Percentiles rank a stretch among this genome's conserved stretches.
Conservation (phyloP, 257 asterid genomes). For the Lycium barbarum region DNA sequence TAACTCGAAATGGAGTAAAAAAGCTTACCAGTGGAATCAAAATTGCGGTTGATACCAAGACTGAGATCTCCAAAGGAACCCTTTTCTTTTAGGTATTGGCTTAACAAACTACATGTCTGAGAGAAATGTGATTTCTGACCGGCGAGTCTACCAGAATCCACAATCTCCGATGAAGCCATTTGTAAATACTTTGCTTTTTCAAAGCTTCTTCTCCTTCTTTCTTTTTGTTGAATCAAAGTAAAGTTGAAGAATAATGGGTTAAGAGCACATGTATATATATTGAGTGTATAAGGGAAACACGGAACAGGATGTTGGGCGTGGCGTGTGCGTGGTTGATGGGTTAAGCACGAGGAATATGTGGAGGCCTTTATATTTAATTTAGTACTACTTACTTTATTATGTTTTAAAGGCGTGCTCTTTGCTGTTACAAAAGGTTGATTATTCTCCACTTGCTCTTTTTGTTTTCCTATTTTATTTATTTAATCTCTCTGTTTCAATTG, state of each 20-base stretch:
- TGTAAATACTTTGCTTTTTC: background rate
- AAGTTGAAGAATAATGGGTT: background rate
- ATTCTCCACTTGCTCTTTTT: background rate
- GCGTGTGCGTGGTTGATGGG: background rate
- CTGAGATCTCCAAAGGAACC: slow-evolving; percentile 71
- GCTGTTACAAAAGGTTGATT: background rate
- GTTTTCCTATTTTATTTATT: background rate
- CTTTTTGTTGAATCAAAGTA: background rate
- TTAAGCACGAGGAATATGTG: slow-evolving; percentile 71
- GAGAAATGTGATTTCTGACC: slow-evolving; percentile 69
- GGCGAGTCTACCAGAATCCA: slow-evolving; percentile 55
- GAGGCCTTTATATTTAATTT: slow-evolving; percentile 23
- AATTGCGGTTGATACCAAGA: slow-evolving; percentile 54
- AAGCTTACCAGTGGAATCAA: slow-evolving; percentile 41
- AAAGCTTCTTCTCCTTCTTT: background rate
- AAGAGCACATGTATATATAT: slow-evolving; percentile 22
- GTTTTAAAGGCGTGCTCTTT: slow-evolving; percentile 18
- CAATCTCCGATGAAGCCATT: slow-evolving; percentile 59
- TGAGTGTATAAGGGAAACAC: slow-evolving; percentile 9
- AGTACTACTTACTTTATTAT: background rate
- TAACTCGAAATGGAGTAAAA: background rate
- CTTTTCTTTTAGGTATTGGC: slow-evolving; percentile 79
- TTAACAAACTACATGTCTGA: slow-evolving; percentile 69
- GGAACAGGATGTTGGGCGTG: background rate
- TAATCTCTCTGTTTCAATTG: too few relatives aligned